Percentiles rank a stretch among this genome's conserved stretches.
Conservation (phyloP, 2,329 filamentous ascomycete species). For the Camptophora hylomeconis region DNA sequence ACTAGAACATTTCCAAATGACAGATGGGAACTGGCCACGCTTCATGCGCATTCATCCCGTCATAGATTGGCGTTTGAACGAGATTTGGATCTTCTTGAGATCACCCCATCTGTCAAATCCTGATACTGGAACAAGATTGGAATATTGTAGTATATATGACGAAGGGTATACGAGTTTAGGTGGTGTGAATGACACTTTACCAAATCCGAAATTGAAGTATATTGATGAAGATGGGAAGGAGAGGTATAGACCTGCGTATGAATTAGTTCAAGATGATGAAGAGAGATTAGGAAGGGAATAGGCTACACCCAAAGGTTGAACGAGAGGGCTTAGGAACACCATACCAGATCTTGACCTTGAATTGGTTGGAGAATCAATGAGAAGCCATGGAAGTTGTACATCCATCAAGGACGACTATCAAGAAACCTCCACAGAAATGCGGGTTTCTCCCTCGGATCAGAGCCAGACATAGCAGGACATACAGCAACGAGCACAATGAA, state of each 20-base stretch:
- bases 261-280: conserved; percentile 59
- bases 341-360: no score
- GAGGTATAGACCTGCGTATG: conserved; percentile 59
- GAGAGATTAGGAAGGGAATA: conserved; percentile 64
- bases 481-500: no score
- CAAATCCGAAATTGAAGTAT: conserved; percentile 61
- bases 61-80: conserved; percentile 92
- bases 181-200: conserved; percentile 74
- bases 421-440: no score
- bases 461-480: no score
- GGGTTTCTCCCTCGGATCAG: no score
- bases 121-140: conserved; percentile 31
- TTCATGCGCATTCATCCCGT: conserved; percentile 93
- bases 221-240: conserved; percentile 19
- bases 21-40: conserved; percentile 76
- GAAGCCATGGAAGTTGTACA: no score
- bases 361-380: no score
- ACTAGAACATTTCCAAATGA: conserved; percentile 71
- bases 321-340: no score
- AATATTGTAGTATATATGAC: conserved; percentile 82
- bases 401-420: no score
- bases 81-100: conserved; percentile 76
- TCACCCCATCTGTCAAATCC: conserved; percentile 43
- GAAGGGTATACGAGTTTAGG: conserved; percentile 85
- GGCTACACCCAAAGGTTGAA: no score